phyloP scores from a whole-genome alignment of 2,329 filamentous ascomycete species.

The Knufia fluminis region DNA sequence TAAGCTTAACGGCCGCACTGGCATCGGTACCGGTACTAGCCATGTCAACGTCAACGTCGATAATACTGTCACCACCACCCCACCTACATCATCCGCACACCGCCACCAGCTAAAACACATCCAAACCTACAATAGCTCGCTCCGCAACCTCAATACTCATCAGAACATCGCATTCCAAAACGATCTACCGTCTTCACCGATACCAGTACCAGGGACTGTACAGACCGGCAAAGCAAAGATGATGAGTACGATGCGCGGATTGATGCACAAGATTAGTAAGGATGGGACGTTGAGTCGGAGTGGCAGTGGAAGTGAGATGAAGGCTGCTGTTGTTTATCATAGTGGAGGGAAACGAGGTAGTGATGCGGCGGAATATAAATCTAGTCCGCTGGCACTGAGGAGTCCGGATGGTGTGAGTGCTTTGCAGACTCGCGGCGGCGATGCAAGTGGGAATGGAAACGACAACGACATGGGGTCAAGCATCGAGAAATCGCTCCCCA shows the following conservation, averaged over 20 bases:
- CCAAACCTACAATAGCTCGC: not conserved
- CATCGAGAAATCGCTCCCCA: constrained; percentile 16
- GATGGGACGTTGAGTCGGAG: constrained; percentile 8
- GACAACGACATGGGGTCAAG: no score
- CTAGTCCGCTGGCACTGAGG: no score
- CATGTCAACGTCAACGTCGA: not conserved
- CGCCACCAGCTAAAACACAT: not conserved
- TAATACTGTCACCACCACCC: not conserved
- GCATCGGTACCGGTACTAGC: not conserved
- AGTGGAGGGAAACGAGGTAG: no score
- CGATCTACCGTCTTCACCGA: not conserved
- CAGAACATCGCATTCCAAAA: not conserved
- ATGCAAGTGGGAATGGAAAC: no score
- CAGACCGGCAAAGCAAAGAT: constrained; percentile 21
- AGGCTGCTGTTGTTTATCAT: no score
- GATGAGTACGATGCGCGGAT: constrained; percentile 19
- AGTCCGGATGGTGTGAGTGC: no score
- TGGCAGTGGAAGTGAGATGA: no score
- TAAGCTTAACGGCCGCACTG: no score
- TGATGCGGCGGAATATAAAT: no score
- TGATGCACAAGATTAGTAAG: constrained; percentile 23
- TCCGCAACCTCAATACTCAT: not conserved
- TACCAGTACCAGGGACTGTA: not conserved
- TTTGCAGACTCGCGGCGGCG: no score
- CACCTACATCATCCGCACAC: not conserved